Evolutionary conservation across 208 protist genomes (phyloP).

Genomic region (Trypanosoma cruzi): DNA sequence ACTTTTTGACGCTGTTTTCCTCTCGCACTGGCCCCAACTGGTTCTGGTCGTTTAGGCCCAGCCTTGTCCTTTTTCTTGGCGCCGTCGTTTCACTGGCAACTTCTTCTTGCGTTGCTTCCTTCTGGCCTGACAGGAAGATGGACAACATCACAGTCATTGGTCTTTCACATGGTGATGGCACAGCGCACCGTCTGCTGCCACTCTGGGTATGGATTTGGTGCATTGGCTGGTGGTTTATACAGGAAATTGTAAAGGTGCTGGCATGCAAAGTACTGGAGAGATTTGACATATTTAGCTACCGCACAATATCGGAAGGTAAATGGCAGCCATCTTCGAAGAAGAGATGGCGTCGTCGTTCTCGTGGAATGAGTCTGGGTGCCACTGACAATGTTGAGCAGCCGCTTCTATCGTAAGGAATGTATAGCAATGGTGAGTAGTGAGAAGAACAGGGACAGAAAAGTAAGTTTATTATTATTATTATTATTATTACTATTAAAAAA

Average conservation of each 20-base stretch:
- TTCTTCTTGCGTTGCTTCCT: slow-evolving; percentile 70
- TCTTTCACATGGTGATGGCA: slow-evolving; percentile 58
- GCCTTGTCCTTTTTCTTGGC: slow-evolving; percentile 58
- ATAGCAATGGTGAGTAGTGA: background rate
- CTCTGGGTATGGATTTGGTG: slow-evolving; percentile 53
- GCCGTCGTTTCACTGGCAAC: slow-evolving; percentile 68
- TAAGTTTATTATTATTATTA: background rate
- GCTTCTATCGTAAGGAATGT: slow-evolving; percentile 12
- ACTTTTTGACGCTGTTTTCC: slow-evolving; percentile 92
- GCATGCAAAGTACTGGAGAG: slow-evolving; percentile 23
- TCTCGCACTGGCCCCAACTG: slow-evolving; percentile 75
- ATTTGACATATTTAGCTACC: background rate
- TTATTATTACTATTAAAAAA: background rate
- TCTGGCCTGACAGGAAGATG: slow-evolving; percentile 62
- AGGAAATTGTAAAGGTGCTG: slow-evolving; percentile 40
- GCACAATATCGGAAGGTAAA: slow-evolving; percentile 26
- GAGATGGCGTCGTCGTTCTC: slow-evolving; percentile 10
- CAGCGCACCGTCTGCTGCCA: slow-evolving; percentile 62
- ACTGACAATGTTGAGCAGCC: slow-evolving; percentile 27
- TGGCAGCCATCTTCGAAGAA: slow-evolving; percentile 26
- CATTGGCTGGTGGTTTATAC: slow-evolving; percentile 51
- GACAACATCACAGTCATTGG: slow-evolving; percentile 73
- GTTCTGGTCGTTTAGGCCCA: slow-evolving; percentile 73
- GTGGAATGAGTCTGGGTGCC: slow-evolving; percentile 32
- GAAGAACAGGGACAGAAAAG: background rate